These are phyloP conservation scores for Brassica napus DNA, from an alignment of 345 rosid species.

Conservation along the genomic window DNA sequence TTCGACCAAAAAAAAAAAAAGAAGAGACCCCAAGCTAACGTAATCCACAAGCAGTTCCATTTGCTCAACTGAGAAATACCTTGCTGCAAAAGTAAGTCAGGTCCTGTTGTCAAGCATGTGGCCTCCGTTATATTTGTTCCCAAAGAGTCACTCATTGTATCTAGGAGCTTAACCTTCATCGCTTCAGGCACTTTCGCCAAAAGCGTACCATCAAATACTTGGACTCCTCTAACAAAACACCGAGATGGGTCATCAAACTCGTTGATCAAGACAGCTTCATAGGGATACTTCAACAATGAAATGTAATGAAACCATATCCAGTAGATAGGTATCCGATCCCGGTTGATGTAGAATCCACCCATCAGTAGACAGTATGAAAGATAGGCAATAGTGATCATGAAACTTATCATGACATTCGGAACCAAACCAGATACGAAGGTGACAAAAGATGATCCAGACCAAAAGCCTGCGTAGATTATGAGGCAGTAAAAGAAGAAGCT, in stretches of 20 bases:
- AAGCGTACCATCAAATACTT: not conserved
- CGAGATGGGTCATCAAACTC: not conserved
- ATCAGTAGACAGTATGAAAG: conserved; percentile 43
- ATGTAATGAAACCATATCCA: conserved; percentile 28
- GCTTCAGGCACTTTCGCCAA: not conserved
- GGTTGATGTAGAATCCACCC: conserved; percentile 39
- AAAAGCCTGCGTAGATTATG: conserved; percentile 46
- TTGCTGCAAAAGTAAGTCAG: not conserved
- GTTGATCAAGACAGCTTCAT: not conserved
- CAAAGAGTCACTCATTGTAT: not conserved
- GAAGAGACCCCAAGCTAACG: not conserved
- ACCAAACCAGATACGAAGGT: conserved; percentile 47
- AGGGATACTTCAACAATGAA: not conserved
- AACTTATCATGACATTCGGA: conserved; percentile 44
- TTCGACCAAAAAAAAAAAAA: no score
- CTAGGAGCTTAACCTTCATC: not conserved
- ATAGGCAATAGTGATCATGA: conserved; percentile 44
- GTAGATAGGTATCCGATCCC: conserved; percentile 34
- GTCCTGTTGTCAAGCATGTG: not conserved
- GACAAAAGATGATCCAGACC: conserved; percentile 70
- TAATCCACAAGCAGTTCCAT: not conserved
- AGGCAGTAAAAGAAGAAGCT: conserved; percentile 46
- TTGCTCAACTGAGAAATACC: not conserved
- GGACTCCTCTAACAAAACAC: not conserved
- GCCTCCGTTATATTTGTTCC: not conserved